phyloP scores from a whole-genome alignment of 352 stramenopile genomes.

The Elongisporangium anandrum region DNA sequence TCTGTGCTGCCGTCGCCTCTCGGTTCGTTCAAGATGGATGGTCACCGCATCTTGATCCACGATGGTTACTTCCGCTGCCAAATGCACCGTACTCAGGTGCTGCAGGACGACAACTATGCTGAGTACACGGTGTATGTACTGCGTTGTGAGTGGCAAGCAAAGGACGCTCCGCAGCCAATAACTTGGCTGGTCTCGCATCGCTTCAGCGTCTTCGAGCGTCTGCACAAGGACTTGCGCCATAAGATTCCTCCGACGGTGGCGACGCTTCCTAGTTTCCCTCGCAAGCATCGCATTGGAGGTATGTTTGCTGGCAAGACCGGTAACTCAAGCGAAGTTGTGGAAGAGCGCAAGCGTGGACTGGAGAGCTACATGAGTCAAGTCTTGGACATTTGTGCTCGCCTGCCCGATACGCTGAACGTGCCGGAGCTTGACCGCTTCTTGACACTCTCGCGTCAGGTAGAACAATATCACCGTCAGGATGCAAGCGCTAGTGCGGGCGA shows the following conservation, averaged over 20 bases:
- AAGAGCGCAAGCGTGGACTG: conserved; percentile 77
- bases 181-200: conserved; percentile 71
- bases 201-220: conserved; percentile 65
- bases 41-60: conserved; percentile 78
- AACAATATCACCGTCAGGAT: conserved; percentile 79
- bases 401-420: conserved; percentile 77
- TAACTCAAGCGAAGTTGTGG: conserved; percentile 83
- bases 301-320: conserved; percentile 83
- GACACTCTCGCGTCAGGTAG: conserved; percentile 81
- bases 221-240: conserved; percentile 74
- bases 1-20: conserved; percentile 68
- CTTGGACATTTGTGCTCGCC: conserved; percentile 73
- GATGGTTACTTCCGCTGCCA: conserved; percentile 81
- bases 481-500: conserved; percentile 21
- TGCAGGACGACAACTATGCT: conserved; percentile 88
- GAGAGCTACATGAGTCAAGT: conserved; percentile 83
- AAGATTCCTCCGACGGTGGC: conserved; percentile 66
- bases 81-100: conserved; percentile 81
- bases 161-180: conserved; percentile 42
- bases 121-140: conserved; percentile 89
- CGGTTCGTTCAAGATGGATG: conserved; percentile 74
- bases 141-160: conserved; percentile 78
- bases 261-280: conserved; percentile 63
- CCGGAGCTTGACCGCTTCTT: conserved; percentile 84
- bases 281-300: conserved; percentile 81